These are phyloP conservation scores for Macrolepiota albuminosa DNA, from an alignment of 768 basidiomycete species.

Conservation along the genomic window DNA sequence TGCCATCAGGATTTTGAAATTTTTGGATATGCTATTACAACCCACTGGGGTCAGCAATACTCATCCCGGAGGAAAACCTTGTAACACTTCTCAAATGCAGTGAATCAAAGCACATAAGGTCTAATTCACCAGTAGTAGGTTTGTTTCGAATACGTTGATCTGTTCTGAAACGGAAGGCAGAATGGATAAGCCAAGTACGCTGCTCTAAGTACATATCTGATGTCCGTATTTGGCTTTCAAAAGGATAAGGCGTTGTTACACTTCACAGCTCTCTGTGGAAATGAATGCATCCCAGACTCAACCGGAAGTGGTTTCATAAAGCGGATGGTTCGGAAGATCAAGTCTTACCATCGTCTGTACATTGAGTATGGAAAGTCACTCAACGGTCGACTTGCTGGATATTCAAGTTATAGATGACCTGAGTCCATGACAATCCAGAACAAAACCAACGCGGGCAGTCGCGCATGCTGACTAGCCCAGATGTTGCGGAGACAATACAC, in stretches of 20 bases:
- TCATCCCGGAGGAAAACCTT: background rate
- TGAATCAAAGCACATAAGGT: background rate
- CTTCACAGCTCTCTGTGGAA: background rate
- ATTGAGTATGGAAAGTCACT: background rate
- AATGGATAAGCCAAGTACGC: background rate
- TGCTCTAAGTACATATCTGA: background rate
- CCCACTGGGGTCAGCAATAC: background rate
- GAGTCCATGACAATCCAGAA: background rate
- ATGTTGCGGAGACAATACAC: background rate
- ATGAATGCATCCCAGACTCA: background rate
- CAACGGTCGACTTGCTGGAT: background rate
- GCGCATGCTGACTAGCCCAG: background rate
- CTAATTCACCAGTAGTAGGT: background rate
- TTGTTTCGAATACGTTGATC: background rate
- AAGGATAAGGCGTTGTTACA: background rate
- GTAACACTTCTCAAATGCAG: background rate
- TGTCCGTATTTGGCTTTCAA: background rate
- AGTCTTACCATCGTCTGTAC: background rate
- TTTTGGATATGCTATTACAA: background rate
- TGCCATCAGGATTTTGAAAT: too few relatives aligned
- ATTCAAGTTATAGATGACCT: background rate
- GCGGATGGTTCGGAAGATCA: background rate
- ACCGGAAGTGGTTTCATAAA: background rate
- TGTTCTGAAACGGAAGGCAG: background rate
- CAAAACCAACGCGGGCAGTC: too few relatives aligned